phyloP scores from a whole-genome alignment of 345 rosid genomes.

The Passiflora organensis region DNA sequence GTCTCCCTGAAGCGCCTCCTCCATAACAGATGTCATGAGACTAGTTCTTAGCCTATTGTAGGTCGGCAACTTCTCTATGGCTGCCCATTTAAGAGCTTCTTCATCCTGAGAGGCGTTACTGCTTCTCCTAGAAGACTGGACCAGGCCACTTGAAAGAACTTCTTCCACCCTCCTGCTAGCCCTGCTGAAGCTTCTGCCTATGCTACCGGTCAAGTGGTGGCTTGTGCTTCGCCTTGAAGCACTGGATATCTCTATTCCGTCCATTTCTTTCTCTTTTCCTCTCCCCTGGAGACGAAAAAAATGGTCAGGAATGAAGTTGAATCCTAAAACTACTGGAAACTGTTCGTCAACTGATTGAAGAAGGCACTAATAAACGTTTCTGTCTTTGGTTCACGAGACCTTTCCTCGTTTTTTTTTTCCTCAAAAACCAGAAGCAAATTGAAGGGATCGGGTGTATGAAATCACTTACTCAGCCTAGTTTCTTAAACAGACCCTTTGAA shows the following conservation, averaged over 20 bases:
- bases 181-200: constrained; percentile 7
- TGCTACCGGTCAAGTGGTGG: background rate
- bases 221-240: background rate
- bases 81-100: constrained; percentile 56
- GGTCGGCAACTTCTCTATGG: constrained; percentile 58
- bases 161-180: constrained; percentile 1
- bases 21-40: constrained; percentile 3
- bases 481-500: too few relatives aligned
- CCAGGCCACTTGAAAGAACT: background rate
- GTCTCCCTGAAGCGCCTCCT: constrained; percentile 33
- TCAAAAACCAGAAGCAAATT: too few relatives aligned
- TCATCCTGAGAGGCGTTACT: constrained; percentile 25
- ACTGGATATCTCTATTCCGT: background rate
- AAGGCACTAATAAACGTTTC: too few relatives aligned
- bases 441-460: too few relatives aligned
- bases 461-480: too few relatives aligned
- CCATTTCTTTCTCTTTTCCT: background rate
- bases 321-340: too few relatives aligned
- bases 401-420: too few relatives aligned
- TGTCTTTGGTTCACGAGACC: too few relatives aligned
- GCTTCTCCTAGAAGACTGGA: background rate
- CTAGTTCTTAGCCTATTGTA: constrained; percentile 41
- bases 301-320: too few relatives aligned
- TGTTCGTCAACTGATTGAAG: too few relatives aligned
- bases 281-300: too few relatives aligned